These are phyloP conservation scores for Mycena haematopus DNA, from an alignment of 768 basidiomycete genomes.

Conservation along the genomic window DNA sequence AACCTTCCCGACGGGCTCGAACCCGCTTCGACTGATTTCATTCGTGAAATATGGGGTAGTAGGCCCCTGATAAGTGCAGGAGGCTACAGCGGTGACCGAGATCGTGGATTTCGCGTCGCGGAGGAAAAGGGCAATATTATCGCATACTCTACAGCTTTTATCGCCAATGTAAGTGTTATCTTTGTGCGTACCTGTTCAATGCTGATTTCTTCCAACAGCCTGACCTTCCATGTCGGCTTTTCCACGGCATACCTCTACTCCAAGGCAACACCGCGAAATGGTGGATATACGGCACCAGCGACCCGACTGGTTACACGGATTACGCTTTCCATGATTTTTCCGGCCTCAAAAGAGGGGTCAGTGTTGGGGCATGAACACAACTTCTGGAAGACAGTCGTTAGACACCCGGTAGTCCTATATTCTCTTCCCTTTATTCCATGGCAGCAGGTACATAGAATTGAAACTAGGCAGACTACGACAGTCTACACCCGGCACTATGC, in stretches of 20 bases:
- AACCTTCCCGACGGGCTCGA: not conserved
- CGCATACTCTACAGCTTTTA: conserved; percentile 33
- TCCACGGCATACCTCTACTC: conserved; percentile 33
- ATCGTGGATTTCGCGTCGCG: conserved; percentile 44
- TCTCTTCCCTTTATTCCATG: no score
- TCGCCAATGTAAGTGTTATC: conserved; percentile 43
- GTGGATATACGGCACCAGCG: conserved; percentile 23
- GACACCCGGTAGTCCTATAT: no score
- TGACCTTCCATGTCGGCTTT: conserved; percentile 35
- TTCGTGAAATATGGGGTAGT: conserved; percentile 53
- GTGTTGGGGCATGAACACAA: not conserved
- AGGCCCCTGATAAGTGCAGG: conserved; percentile 50
- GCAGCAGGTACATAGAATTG: no score
- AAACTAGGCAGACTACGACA: no score
- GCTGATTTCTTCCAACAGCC: conserved; percentile 33
- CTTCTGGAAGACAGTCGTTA: no score
- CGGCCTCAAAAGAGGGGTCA: not conserved
- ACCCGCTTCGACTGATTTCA: conserved; percentile 47
- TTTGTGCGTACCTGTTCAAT: not conserved
- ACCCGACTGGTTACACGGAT: conserved; percentile 41
- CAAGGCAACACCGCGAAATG: conserved; percentile 33
- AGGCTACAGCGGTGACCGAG: conserved; percentile 44
- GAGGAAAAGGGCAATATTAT: conserved; percentile 33
- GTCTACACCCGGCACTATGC: no score
- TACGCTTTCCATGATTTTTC: conserved; percentile 34